Evolutionary conservation across 805 yeast genomes (phyloP).

Genomic region (Myxozyma lipomycoides): DNA sequence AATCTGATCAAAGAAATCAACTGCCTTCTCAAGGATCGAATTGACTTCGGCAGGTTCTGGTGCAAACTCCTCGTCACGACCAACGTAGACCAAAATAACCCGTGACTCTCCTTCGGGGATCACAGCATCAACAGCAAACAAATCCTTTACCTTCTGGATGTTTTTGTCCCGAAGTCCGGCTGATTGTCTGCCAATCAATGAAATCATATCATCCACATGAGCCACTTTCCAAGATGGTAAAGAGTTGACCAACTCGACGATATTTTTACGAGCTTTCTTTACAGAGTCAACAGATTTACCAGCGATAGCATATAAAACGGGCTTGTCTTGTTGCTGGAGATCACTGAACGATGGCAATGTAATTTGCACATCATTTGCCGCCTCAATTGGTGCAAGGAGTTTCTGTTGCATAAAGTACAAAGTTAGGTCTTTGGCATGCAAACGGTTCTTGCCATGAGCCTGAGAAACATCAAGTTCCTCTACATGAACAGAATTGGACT

Average conservation of each 20-base stretch:
- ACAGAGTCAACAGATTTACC: slow-evolving; percentile 49
- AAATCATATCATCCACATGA: slow-evolving; percentile 60
- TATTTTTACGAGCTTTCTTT: slow-evolving; percentile 64
- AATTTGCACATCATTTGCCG: slow-evolving; percentile 44
- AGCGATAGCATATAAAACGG: slow-evolving; percentile 60
- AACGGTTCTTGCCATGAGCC: slow-evolving; percentile 60
- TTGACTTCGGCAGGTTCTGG: slow-evolving; percentile 61
- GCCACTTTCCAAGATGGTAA: slow-evolving; percentile 63
- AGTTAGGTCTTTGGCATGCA: slow-evolving; percentile 74
- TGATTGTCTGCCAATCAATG: slow-evolving; percentile 52
- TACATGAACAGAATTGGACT: slow-evolving; percentile 56
- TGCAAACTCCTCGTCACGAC: slow-evolving; percentile 51
- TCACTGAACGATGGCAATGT: slow-evolving; percentile 46
- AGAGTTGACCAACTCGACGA: slow-evolving; percentile 69
- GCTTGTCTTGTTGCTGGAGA: slow-evolving; percentile 41
- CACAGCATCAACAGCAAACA: slow-evolving; percentile 50
- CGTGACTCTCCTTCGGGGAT: slow-evolving; percentile 43
- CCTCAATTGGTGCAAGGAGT: slow-evolving; percentile 42
- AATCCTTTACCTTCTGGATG: slow-evolving; percentile 35
- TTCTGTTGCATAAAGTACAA: slow-evolving; percentile 48
- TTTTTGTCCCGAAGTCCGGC: slow-evolving; percentile 37
- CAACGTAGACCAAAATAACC: slow-evolving; percentile 55
- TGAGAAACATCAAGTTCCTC: slow-evolving; percentile 76
- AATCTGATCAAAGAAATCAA: slow-evolving; percentile 52
- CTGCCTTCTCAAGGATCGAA: slow-evolving; percentile 52